These are phyloP conservation scores for Singerocomus inundabilis DNA, from an alignment of 1,284 basidiomycete genomes.

Conservation along the genomic window DNA sequence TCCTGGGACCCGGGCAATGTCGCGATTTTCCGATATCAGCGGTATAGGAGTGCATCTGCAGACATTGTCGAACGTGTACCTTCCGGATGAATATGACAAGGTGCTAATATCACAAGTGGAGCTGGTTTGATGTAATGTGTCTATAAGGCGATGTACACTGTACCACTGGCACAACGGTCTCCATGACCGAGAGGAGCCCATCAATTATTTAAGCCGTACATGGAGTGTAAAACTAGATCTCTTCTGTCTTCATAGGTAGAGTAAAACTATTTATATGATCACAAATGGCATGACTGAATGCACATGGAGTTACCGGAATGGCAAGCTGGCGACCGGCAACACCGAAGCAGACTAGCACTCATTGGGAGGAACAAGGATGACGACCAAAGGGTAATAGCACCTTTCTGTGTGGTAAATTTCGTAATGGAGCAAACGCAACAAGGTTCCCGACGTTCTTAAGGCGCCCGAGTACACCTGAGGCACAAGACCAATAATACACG, in stretches of 20 bases:
- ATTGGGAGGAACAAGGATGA: no score
- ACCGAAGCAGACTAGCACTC: no score
- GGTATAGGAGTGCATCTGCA: not conserved
- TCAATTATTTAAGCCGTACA: no score
- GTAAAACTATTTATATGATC: not conserved
- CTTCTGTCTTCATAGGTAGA: not conserved
- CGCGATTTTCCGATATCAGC: not conserved
- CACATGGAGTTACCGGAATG: not conserved
- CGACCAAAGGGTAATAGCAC: no score
- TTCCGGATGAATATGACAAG: not conserved
- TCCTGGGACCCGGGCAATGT: not conserved
- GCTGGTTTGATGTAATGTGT: not conserved
- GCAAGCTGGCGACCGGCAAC: not conserved
- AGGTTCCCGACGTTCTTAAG: no score
- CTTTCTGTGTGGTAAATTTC: no score
- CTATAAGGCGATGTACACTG: not conserved
- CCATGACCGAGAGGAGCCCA: no score
- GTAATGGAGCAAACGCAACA: no score
- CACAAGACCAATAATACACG: no score
- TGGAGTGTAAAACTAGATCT: not conserved
- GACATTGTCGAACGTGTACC: constrained; percentile 1
- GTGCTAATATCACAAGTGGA: not conserved
- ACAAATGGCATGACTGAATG: constrained; percentile 2
- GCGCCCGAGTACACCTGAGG: no score
- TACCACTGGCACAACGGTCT: no score